Evolutionary conservation across 495 filamentous ascomycete species (phyloP).

Genomic region (Aspergillus sclerotiicarbonarius): DNA sequence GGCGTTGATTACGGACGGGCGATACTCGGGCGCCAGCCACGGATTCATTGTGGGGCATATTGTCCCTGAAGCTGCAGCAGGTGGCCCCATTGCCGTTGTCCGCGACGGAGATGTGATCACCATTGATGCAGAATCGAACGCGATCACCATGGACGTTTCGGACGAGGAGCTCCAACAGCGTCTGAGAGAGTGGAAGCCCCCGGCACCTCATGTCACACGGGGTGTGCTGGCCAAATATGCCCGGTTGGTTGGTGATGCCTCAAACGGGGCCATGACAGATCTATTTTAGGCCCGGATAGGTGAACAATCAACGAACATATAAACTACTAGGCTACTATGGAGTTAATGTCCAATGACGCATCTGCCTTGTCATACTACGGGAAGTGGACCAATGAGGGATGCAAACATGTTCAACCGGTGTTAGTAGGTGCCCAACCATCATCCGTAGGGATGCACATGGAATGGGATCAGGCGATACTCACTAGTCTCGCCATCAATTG

Average conservation of each 20-base stretch:
- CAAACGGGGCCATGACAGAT: slow-evolving; percentile 63
- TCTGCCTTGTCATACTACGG: not conserved
- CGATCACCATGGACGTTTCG: slow-evolving; percentile 70
- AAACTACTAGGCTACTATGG: not conserved
- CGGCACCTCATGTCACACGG: slow-evolving; percentile 70
- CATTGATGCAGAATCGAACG: slow-evolving; percentile 80
- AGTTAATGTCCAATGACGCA: not conserved
- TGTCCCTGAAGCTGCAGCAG: slow-evolving; percentile 84
- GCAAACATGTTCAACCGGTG: too few species aligned
- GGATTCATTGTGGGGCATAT: slow-evolving; percentile 97
- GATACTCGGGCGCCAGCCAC: slow-evolving; percentile 87
- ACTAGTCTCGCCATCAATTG: too few species aligned
- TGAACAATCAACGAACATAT: not conserved
- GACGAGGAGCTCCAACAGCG: slow-evolving; percentile 70
- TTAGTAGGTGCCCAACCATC: too few species aligned
- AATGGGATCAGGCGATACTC: too few species aligned
- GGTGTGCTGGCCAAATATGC: slow-evolving; percentile 93
- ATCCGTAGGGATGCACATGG: too few species aligned
- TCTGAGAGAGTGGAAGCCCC: slow-evolving; percentile 69
- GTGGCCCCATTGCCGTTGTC: slow-evolving; percentile 79
- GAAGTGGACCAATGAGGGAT: too few species aligned
- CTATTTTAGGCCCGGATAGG: slow-evolving; percentile 28
- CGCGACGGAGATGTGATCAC: slow-evolving; percentile 79
- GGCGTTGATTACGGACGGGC: slow-evolving; percentile 89
- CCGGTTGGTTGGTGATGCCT: slow-evolving; percentile 67